phyloP scores from a whole-genome alignment of 148 eudicot genomes.

The Talinum fruticosum region DNA sequence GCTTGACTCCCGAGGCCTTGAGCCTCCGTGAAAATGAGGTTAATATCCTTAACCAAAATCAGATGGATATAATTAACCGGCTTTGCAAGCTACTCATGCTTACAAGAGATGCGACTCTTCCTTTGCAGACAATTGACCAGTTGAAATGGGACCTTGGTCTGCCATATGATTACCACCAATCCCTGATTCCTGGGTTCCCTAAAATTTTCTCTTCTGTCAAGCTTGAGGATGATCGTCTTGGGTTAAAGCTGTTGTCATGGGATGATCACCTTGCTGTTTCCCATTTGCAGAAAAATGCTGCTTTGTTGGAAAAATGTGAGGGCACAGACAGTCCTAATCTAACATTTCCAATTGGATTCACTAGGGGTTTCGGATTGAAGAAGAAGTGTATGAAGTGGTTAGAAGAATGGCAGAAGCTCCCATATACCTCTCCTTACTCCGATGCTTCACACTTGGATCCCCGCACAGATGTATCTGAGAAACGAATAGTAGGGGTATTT shows the following conservation, averaged over 20 bases:
- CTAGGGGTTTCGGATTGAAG: constrained; percentile 81
- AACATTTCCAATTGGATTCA: constrained; percentile 69
- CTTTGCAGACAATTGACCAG: constrained; percentile 78
- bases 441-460: constrained; percentile 81
- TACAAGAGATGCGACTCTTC: constrained; percentile 50
- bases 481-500: constrained; percentile 79
- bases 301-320: constrained; percentile 26
- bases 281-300: constrained; percentile 46
- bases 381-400: constrained; percentile 79
- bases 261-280: constrained; percentile 57
- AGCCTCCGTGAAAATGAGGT: constrained; percentile 45
- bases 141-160: constrained; percentile 90
- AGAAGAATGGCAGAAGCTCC: constrained; percentile 88
- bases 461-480: constrained; percentile 85
- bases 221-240: constrained; percentile 69
- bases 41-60: constrained; percentile 27
- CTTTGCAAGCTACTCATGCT: constrained; percentile 81
- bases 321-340: constrained; percentile 27
- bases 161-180: constrained; percentile 59
- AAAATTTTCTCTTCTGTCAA: constrained; percentile 49
- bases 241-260: constrained; percentile 66
- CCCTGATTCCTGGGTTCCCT: constrained; percentile 38
- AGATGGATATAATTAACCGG: constrained; percentile 51
- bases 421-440: constrained; percentile 78
- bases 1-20: constrained; percentile 52